Base-by-base conservation (phyloP, 306 rosid species). In the Fragaria ananassa region DNA sequence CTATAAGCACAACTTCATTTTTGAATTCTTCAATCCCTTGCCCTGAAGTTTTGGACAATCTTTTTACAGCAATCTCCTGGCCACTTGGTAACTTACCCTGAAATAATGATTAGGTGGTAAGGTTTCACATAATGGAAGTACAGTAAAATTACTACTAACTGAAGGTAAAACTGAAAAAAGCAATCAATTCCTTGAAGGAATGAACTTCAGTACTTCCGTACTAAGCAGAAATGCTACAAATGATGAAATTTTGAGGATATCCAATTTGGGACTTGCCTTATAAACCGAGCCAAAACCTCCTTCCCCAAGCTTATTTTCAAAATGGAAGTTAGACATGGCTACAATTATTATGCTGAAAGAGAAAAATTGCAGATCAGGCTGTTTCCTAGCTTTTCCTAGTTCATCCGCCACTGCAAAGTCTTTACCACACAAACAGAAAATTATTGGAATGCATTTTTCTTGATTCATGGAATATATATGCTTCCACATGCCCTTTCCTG, bases 281-380 rank as follows among this genome's bases (percentile, higher is more conserved):
- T 75, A 41, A 31, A 62, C 49, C 18, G 50, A 31, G 47, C 79
- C 79, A 46, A 63, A 75, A 45, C 72, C 62, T 11, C 71, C 72
- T 31, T 47, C 7, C 10, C 72, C 72, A 2, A 75, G 71, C 18
- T 75, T 49, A 6, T 46, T 64, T 11, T 29, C 35, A 4, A 2
- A 6, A 19, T 60, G 64, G 49, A 75, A 75, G 15, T 34, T 15
- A 5, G 35, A 11, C 1, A 62, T 63, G 18, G 78, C 78, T 44
- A 17, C 21, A 2, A 13, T 29, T 46, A 75, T 29, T 17, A 63
- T 63, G 46, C 31, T 46, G 8, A 75, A 31, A 34, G 15, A 18
- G 35, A 62, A 75, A 45, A 27, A 62, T 27, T 35, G 78, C 62
- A 57, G 15, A 9, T 57, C 63, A 9, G 34, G 63, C 6, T 57